These are phyloP conservation scores for Vigna trinervia DNA, from an alignment of 306 rosid species.

Conservation along the genomic window DNA sequence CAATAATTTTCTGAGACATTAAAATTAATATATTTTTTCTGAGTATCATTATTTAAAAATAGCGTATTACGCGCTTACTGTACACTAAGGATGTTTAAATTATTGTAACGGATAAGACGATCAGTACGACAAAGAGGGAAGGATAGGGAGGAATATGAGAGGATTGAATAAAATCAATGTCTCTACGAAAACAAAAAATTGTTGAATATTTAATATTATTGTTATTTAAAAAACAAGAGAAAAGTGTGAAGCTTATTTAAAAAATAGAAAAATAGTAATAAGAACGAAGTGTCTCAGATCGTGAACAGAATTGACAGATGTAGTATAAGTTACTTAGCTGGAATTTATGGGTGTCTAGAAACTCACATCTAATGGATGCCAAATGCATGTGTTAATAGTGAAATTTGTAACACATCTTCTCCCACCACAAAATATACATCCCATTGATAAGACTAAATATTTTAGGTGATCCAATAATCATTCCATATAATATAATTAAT, in stretches of 20 bases:
- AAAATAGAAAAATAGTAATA: background rate
- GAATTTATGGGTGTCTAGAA: background rate
- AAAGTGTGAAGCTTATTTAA: background rate
- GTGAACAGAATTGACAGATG: background rate
- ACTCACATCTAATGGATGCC: background rate
- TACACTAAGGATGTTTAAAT: conserved; percentile 12
- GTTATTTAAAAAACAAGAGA: background rate
- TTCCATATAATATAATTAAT: too few relatives aligned
- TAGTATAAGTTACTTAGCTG: background rate
- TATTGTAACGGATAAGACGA: conserved; percentile 18
- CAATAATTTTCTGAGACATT: background rate
- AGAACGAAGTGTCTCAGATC: background rate
- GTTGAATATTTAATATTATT: background rate
- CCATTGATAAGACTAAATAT: too few relatives aligned
- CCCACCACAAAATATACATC: too few relatives aligned
- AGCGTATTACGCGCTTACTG: background rate
- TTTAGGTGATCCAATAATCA: too few relatives aligned
- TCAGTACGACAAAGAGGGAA: background rate
- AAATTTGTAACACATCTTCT: too few relatives aligned
- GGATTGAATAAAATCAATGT: conserved; percentile 15
- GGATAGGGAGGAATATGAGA: background rate
- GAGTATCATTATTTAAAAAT: background rate
- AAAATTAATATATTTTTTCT: background rate
- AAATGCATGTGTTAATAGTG: too few relatives aligned
- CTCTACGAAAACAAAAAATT: background rate